Evolutionary conservation across 2,329 filamentous ascomycete species (phyloP), one percentile per base, ranked within the genome.

Genomic region (Botrytis aclada): DNA sequence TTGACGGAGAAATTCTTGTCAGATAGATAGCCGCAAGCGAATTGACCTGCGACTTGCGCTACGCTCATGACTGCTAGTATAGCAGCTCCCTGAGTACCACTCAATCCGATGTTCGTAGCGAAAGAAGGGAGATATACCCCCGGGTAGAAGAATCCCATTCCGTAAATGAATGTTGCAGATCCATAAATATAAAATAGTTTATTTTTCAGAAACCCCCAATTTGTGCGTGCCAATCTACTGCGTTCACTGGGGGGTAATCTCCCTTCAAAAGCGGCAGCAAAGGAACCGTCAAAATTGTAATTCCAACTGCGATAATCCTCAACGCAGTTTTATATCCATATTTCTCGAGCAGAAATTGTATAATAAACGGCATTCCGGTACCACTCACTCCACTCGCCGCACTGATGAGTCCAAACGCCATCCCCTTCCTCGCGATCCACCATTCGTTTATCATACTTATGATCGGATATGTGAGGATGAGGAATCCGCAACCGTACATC

Each of bases 381-480:
- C 60, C 69, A 6, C 32, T 54, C 5, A 65, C 58, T 5, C 69
- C 69, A 8, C 41, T 41, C 10, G 60, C 60, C 1, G 69, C 43
- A 18, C 43, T 43, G 25, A 71, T 71, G 2, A 71, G 1, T 5
- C 60, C 60, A n/a, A 64, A 65, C 5, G 60, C 60, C 37, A 65
- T 54, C 5, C 88, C 88, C 67, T 88, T 88, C 58, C 85, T 84
- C 56, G 82, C 83, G n/a, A 88, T 83, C 78, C 90, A 91, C 88
- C 88, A 91, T 78, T 90, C 86, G 74, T 90, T 86, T 74, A 90
- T 82, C 80, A 88, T 89, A 47, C 86, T 76, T 51, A 89, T 84
- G 76, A 86, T 87, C 0, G 88, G 88, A 43, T 84, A 85, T 78
- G 89, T 90, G 8, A 85, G 82, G 60, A 89, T 82, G 9, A 84